phyloP scores from a whole-genome alignment of 352 stramenopile species.

The Globisporangium lucens region DNA sequence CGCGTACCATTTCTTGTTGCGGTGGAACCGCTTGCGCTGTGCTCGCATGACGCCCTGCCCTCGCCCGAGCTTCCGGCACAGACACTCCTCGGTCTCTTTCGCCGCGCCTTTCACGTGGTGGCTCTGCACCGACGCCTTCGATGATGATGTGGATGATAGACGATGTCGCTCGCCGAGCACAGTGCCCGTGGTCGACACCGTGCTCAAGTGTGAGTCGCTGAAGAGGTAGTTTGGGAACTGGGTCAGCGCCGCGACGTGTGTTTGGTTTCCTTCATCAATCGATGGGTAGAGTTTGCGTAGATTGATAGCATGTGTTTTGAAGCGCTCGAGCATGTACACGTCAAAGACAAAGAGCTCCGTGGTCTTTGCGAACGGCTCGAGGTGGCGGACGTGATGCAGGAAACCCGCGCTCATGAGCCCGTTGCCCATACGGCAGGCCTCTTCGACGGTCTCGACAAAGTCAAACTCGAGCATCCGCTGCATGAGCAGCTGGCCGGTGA shows the following conservation, averaged over 20 bases:
- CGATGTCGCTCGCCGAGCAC: conserved; percentile 11
- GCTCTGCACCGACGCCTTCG: conserved; percentile 23
- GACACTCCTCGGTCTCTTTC: conserved; percentile 27
- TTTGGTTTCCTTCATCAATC: conserved; percentile 4
- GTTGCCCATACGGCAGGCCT: conserved; percentile 55
- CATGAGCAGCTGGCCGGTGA: conserved; percentile 45
- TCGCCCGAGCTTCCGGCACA: conserved; percentile 44
- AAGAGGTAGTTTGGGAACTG: conserved; percentile 8
- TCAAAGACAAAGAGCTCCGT: conserved; percentile 55
- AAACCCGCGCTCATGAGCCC: conserved; percentile 62
- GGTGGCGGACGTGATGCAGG: conserved; percentile 56
- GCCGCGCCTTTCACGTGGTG: conserved; percentile 17
- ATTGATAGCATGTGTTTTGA: conserved; percentile 11
- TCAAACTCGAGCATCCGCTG: conserved; percentile 60
- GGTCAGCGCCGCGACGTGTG: conserved; percentile 8
- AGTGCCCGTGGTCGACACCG: conserved; percentile 1
- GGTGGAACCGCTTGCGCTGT: conserved; percentile 41
- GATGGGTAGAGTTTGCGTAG: conserved; percentile 14
- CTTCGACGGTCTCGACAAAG: conserved; percentile 41
- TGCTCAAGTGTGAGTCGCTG: conserved; percentile 9
- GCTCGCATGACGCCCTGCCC: conserved; percentile 26
- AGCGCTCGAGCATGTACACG: conserved; percentile 26
- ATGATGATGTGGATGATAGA: conserved; percentile 25
- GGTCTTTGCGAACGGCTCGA: conserved; percentile 44
- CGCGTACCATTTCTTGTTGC: conserved; percentile 46